phyloP scores from a whole-genome alignment of 805 yeast genomes.

The Lachancea nothofagi region DNA sequence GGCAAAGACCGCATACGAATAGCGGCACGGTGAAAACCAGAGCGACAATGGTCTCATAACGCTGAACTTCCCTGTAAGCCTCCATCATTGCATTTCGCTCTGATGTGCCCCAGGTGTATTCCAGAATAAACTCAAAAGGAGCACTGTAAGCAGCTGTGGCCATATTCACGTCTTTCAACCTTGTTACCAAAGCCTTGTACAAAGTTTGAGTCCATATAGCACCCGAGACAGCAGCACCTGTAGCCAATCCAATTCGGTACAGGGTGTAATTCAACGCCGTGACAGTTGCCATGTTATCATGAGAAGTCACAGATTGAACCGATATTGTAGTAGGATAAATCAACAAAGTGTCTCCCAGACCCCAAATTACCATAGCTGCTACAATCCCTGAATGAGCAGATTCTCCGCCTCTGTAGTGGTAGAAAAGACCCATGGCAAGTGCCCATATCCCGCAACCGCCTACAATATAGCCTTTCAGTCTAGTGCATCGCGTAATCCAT shows the following conservation, averaged over 20 bases:
- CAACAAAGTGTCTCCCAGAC: conserved; percentile 67
- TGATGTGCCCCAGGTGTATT: conserved; percentile 58
- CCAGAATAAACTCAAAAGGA: conserved; percentile 46
- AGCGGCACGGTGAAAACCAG: conserved; percentile 25
- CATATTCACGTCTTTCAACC: conserved; percentile 34
- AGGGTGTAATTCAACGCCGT: conserved; percentile 53
- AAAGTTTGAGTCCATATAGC: conserved; percentile 66
- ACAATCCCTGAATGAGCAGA: conserved; percentile 51
- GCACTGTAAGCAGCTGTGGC: conserved; percentile 44
- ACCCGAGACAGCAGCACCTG: conserved; percentile 63
- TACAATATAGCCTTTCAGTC: conserved; percentile 55
- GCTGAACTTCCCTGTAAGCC: conserved; percentile 57
- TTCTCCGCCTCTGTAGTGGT: conserved; percentile 49
- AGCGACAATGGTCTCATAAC: conserved; percentile 45
- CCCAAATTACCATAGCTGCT: conserved; percentile 45
- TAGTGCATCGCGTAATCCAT: conserved; percentile 42
- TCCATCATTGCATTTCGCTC: conserved; percentile 51
- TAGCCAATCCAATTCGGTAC: conserved; percentile 57
- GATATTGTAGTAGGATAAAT: conserved; percentile 60
- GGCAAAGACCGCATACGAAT: conserved; percentile 20
- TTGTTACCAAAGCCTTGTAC: conserved; percentile 38
- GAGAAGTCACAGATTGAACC: conserved; percentile 53
- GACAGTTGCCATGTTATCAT: conserved; percentile 63
- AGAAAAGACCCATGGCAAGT: conserved; percentile 49
- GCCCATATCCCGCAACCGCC: conserved; percentile 57